Evolutionary conservation across 805 yeast genomes (phyloP), one percentile per base, ranked within the genome.

Genomic region (Middelhovenomyces tepae): DNA sequence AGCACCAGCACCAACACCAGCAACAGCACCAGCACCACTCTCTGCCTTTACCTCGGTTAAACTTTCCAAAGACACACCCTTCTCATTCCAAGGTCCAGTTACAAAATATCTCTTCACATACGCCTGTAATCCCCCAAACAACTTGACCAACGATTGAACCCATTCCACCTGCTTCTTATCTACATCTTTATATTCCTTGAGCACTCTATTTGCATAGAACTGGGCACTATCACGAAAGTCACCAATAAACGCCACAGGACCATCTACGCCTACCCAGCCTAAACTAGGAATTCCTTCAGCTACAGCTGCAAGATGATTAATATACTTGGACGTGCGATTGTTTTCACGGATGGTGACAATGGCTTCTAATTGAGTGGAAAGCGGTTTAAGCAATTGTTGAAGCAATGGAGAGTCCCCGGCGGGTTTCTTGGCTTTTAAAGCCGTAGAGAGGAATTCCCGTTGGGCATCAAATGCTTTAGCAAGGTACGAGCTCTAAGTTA

Each of bases 161-260:
- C 97, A 91, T 37, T 78, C 80, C 16, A 70, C 77, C 31, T 83
- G 83, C 35, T 62, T 63, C 24, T 71, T 65, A 46, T 81, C 86
- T 31, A 71, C 60, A 13, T 78, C 94, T 57, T 72, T 85, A 62
- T 62, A 76, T 40, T 85, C 95, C 59, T 87, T 87, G 54, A 87
- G 60, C 27, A 89, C 78, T 47, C 94, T 73, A 60, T 91, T 87
- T 7, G 94, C 72, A 86, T 96, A 91, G 60, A 91, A 91, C 55
- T 80, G 89, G 22, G 95, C 82, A 14, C 93, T 75, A 51, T 91
- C 98, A 53, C 79, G 82, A 60, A 77, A 82, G 44, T 87, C 95
- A 3, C 80, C 73, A 36, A 91, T 70, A 43, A 67, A 71, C 0
- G 84, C 73, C 10, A 80, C 73, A 1, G 96, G 95, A 4, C 84